These are phyloP conservation scores for Penicillium sp. DNA, from an alignment of 2,329 filamentous ascomycete species.

Conservation along the genomic window DNA sequence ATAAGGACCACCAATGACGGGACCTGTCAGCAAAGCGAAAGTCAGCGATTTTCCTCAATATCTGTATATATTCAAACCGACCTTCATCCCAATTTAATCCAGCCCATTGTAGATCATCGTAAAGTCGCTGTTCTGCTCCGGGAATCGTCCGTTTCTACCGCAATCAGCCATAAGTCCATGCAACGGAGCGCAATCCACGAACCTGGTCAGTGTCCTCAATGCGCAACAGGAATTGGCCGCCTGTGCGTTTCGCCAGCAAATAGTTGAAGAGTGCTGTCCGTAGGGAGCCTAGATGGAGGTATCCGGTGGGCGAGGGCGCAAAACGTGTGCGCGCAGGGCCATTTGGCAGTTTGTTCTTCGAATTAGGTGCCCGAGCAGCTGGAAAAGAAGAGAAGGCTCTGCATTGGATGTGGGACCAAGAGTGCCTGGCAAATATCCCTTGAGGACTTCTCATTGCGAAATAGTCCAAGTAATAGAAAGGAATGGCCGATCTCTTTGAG, in stretches of 20 bases:
- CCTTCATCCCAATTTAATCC: slow-evolving; percentile 93
- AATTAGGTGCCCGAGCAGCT: slow-evolving; percentile 29
- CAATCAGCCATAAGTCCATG: slow-evolving; percentile 28
- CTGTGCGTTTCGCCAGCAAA: slow-evolving; percentile 79
- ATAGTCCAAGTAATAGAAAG: neutral
- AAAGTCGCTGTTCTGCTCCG: slow-evolving; percentile 75
- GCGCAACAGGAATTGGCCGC: slow-evolving; percentile 84
- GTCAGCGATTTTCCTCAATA: slow-evolving; percentile 7
- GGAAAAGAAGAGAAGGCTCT: slow-evolving; percentile 33
- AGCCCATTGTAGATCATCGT: slow-evolving; percentile 81
- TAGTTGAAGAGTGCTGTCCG: slow-evolving; percentile 96
- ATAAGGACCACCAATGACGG: slow-evolving; percentile 73
- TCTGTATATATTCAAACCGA: slow-evolving; percentile 28
- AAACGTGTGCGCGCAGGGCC: slow-evolving; percentile 76
- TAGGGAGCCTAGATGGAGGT: slow-evolving; percentile 86
- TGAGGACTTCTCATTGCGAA: slow-evolving; percentile 30
- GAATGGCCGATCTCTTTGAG: slow-evolving; percentile 2
- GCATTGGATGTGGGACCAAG: slow-evolving; percentile 41
- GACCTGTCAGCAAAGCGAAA: slow-evolving; percentile 52
- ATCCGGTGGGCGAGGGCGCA: slow-evolving; percentile 91
- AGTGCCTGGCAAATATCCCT: slow-evolving; percentile 29
- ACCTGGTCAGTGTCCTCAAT: slow-evolving; percentile 96
- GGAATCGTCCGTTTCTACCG: slow-evolving; percentile 72
- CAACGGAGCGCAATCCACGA: slow-evolving; percentile 23
- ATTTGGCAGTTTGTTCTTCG: slow-evolving; percentile 44